A percentile compares a stretch with the other conserved stretches of the same genome.
Evolutionary conservation across 495 filamentous ascomycete species (phyloP).

Genomic region (Penicillium bialowiezense): DNA sequence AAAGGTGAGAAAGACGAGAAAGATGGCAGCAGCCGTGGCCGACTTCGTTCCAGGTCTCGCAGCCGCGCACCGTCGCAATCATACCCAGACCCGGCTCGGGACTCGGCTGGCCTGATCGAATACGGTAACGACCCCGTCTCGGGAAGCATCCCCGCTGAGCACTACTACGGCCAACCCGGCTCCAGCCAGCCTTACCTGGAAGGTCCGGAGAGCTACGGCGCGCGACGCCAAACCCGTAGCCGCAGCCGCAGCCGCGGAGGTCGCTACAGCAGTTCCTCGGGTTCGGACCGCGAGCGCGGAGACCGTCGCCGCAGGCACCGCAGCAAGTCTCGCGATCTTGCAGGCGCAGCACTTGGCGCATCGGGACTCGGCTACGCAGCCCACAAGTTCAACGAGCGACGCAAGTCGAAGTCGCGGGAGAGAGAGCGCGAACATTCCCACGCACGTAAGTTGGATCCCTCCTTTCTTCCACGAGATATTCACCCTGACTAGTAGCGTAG

Average conservation of each 20-base stretch:
- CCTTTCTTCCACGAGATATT: slow-evolving; percentile 5
- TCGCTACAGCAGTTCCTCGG: slow-evolving; percentile 41
- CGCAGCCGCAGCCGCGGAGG: slow-evolving; percentile 42
- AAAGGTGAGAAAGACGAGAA: slow-evolving; percentile 64
- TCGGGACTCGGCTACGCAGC: slow-evolving; percentile 77
- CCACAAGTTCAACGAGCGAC: slow-evolving; percentile 61
- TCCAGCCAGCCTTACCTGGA: slow-evolving; percentile 37
- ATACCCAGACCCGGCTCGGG: slow-evolving; percentile 54
- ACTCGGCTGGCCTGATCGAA: slow-evolving; percentile 71
- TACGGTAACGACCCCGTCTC: slow-evolving; percentile 69
- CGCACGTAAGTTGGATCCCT: slow-evolving; percentile 13
- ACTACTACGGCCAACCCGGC: slow-evolving; percentile 50
- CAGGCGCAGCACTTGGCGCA: slow-evolving; percentile 65
- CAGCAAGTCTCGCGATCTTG: slow-evolving; percentile 63
- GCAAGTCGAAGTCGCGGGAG: slow-evolving; percentile 45
- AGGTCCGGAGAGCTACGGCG: slow-evolving; percentile 31
- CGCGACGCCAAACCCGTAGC: slow-evolving; percentile 28
- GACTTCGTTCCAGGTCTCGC: slow-evolving; percentile 52
- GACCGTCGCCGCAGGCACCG: slow-evolving; percentile 52
- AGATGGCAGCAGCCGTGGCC: slow-evolving; percentile 43
- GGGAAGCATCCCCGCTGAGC: slow-evolving; percentile 46
- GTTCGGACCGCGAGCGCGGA: slow-evolving; percentile 34
- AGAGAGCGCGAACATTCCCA: slow-evolving; percentile 30
- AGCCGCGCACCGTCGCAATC: slow-evolving; percentile 53
- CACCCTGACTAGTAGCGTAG: slow-evolving; percentile 7